A percentile compares a stretch with the other conserved stretches of the same genome.
These are phyloP conservation scores for Botryobasidium botryosum DNA, from an alignment of 768 basidiomycete species.

Conservation along the genomic window DNA sequence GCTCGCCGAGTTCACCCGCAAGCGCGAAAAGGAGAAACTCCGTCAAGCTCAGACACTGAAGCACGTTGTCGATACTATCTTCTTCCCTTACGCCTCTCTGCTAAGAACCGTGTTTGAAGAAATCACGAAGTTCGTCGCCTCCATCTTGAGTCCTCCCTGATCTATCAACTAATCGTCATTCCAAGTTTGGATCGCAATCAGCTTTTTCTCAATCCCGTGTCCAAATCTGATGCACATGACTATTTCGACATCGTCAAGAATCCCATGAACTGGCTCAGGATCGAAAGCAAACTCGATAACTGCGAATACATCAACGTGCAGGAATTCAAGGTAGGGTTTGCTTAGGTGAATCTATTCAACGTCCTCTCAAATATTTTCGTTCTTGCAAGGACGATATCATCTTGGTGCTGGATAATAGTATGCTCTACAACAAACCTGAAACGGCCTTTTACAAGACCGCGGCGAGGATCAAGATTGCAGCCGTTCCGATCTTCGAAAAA, in stretches of 20 bases:
- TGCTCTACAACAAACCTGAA: slow-evolving; percentile 68
- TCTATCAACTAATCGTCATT: slow-evolving; percentile 8
- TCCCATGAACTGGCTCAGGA: slow-evolving; percentile 80
- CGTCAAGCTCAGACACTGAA: slow-evolving; percentile 49
- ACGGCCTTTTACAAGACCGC: slow-evolving; percentile 57
- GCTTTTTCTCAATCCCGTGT: slow-evolving; percentile 72
- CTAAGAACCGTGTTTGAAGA: slow-evolving; percentile 51
- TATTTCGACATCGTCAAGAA: slow-evolving; percentile 74
- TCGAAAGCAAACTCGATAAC: slow-evolving; percentile 64
- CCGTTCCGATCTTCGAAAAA: slow-evolving; percentile 25
- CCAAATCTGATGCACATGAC: slow-evolving; percentile 62
- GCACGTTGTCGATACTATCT: slow-evolving; percentile 37
- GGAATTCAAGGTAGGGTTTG: slow-evolving; percentile 42
- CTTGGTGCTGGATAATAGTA: slow-evolving; percentile 73
- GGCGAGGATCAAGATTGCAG: slow-evolving; percentile 33
- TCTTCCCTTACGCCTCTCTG: slow-evolving; percentile 49
- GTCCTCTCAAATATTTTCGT: neutral
- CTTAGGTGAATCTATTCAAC: neutral
- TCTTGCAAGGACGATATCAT: slow-evolving; percentile 50
- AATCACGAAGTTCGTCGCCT: slow-evolving; percentile 37
- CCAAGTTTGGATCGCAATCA: slow-evolving; percentile 53
- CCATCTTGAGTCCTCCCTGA: neutral
- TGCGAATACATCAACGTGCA: slow-evolving; percentile 69
- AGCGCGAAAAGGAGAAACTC: slow-evolving; percentile 71
- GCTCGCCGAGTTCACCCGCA: slow-evolving; percentile 47